phyloP scores from a whole-genome alignment of 78 protist species.

The Dictyostelium purpureum region DNA sequence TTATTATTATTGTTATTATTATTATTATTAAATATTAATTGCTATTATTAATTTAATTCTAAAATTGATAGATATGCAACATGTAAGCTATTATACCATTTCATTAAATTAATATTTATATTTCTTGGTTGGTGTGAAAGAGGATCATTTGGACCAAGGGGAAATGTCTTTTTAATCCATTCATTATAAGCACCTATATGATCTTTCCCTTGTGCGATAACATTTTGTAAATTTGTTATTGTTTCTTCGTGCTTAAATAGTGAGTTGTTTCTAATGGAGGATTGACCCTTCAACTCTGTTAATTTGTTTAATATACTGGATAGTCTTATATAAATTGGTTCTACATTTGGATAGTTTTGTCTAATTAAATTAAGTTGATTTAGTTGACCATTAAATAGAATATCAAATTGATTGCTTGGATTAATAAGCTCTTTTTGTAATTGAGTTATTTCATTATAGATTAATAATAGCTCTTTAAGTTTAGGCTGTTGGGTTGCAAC shows the following conservation, averaged over 20 bases:
- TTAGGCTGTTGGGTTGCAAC: not conserved
- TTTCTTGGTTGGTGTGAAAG: conserved; percentile 19
- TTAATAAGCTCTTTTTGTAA: conserved; percentile 28
- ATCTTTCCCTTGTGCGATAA: conserved; percentile 55
- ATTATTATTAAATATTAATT: too few species aligned
- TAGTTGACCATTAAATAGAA: conserved; percentile 14
- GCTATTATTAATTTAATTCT: too few species aligned
- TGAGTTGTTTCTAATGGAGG: too few species aligned
- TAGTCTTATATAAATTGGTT: not conserved
- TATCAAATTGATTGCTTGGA: conserved; percentile 16
- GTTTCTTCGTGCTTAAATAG: conserved; percentile 12
- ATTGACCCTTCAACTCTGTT: conserved; percentile 1
- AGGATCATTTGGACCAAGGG: conserved; percentile 12
- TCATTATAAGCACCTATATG: conserved; percentile 51
- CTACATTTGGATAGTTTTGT: conserved; percentile 7
- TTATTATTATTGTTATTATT: not conserved
- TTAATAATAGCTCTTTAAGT: conserved; percentile 36
- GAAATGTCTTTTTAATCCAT: conserved; percentile 35
- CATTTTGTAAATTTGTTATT: not conserved
- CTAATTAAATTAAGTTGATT: not conserved
- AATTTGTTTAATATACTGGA: not conserved
- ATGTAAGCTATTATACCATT: conserved; percentile 62
- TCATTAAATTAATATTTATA: conserved; percentile 48
- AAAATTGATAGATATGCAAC: conserved; percentile 22
- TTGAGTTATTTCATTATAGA: conserved; percentile 20